Conservation (phyloP, 2,329 filamentous ascomycete genomes). For the Fusarium neocosmosporiellum region DNA sequence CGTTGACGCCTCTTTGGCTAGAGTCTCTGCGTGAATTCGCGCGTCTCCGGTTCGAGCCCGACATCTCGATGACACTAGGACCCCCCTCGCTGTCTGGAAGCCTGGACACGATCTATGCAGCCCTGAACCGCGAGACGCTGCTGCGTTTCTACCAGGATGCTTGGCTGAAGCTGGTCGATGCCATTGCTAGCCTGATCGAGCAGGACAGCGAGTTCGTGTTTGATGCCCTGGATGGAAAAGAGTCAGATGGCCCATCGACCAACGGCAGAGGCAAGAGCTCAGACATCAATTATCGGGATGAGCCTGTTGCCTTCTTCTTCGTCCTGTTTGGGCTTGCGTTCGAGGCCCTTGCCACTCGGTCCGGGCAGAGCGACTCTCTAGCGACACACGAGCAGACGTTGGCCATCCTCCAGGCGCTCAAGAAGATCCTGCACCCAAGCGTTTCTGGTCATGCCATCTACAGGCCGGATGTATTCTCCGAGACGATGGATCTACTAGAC, state of each 20-base stretch:
- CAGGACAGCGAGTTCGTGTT: constrained; percentile 99
- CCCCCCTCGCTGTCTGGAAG: constrained; percentile 85
- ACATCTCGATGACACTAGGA: constrained; percentile 91
- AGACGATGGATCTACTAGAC: constrained; percentile 96
- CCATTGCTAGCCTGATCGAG: constrained; percentile 95
- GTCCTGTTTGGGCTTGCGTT: constrained; percentile 97
- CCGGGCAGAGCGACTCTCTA: constrained; percentile 62
- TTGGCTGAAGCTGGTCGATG: constrained; percentile 96
- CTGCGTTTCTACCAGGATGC: constrained; percentile 97
- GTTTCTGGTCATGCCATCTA: constrained; percentile 98
- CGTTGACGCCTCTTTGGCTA: constrained; percentile 91
- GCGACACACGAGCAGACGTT: constrained; percentile 82
- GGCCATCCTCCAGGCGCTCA: constrained; percentile 89
- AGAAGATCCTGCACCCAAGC: constrained; percentile 93
- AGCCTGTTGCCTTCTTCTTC: constrained; percentile 98
- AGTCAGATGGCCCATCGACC: constrained; percentile 58
- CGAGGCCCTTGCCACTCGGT: constrained; percentile 89
- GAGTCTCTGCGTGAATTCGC: constrained; percentile 95
- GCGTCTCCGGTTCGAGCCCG: constrained; percentile 91
- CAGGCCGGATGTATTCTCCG: constrained; percentile 92
- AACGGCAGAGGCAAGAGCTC: constrained; percentile 70
- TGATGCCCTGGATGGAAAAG: constrained; percentile 91
- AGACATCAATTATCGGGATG: constrained; percentile 97
- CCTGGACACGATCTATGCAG: constrained; percentile 93
- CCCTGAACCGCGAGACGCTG: constrained; percentile 91